Evolutionary conservation across 192 early-diverging fungal genomes (phyloP).

Genomic region (Jimgerdemannia flammicorona): DNA sequence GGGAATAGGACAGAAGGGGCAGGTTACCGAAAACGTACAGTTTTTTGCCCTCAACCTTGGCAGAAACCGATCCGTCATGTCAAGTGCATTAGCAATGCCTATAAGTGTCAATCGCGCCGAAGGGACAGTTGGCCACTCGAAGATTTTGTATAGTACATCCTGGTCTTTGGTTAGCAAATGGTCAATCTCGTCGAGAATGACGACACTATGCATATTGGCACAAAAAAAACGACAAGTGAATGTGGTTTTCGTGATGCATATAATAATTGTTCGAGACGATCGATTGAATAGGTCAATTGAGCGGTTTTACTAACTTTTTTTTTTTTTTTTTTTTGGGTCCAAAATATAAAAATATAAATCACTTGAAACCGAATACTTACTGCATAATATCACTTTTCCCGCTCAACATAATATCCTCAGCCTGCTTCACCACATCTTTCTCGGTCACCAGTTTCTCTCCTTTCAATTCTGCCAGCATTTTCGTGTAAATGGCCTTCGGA

Average conservation of each 20-base stretch:
- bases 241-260: background rate
- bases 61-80: constrained; percentile 84
- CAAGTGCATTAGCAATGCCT: constrained; percentile 93
- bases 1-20: background rate
- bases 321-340: constrained; percentile 5
- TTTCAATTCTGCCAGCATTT: constrained; percentile 54
- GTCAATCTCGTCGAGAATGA: constrained; percentile 94
- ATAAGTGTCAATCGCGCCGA: constrained; percentile 71
- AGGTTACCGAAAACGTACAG: constrained; percentile 42
- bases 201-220: constrained; percentile 53
- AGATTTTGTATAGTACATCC: constrained; percentile 85
- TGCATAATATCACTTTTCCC: constrained; percentile 43
- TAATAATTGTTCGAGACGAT: no score
- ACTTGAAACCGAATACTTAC: constrained; percentile 29
- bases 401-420: constrained; percentile 45
- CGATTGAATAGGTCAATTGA: background rate
- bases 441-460: constrained; percentile 31
- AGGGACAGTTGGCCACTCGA: constrained; percentile 66
- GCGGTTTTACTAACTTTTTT: background rate
- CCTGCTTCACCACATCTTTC: constrained; percentile 39
- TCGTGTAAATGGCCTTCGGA: constrained; percentile 63
- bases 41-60: constrained; percentile 81
- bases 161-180: constrained; percentile 76
- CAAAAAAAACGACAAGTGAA: background rate
- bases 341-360: no score